Percentiles rank a stretch among this genome's conserved stretches.
Evolutionary conservation across 768 basidiomycete species (phyloP).

Genomic region (Kwoniella sp.): DNA sequence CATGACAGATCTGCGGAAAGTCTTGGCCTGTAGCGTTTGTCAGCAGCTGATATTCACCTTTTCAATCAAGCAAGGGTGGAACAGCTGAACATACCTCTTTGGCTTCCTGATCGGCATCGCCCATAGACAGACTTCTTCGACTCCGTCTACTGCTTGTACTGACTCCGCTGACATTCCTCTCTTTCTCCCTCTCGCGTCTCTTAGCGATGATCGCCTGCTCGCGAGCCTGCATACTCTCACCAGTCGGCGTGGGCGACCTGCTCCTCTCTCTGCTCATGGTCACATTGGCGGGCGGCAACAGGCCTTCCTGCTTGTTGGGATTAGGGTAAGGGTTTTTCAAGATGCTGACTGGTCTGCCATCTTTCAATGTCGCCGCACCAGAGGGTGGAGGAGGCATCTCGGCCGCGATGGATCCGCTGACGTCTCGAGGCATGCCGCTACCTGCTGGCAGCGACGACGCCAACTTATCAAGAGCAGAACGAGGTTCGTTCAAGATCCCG

Average conservation of each 20-base stretch:
- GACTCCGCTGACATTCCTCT: conserved; percentile 20
- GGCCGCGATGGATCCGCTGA: conserved; percentile 25
- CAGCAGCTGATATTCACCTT: too few relatives aligned
- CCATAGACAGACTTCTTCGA: conserved; percentile 48
- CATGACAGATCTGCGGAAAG: conserved; percentile 22
- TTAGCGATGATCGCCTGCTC: conserved; percentile 40
- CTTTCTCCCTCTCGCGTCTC: conserved; percentile 30
- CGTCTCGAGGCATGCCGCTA: conserved; percentile 8
- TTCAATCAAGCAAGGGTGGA: too few relatives aligned
- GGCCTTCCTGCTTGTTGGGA: conserved; percentile 18
- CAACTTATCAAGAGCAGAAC: conserved; percentile 47
- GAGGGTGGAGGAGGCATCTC: conserved; percentile 25
- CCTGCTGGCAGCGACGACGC: conserved; percentile 13
- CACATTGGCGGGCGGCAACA: conserved; percentile 9
- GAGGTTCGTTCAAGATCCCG: conserved; percentile 43
- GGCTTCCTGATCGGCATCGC: conserved; percentile 42
- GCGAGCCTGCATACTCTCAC: conserved; percentile 36
- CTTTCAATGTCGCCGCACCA: neutral
- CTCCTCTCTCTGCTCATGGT: neutral
- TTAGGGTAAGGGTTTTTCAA: conserved; percentile 29
- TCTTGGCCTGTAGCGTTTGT: conserved; percentile 17
- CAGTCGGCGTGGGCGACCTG: conserved; percentile 17
- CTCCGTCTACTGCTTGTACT: conserved; percentile 27
- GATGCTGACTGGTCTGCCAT: conserved; percentile 32
- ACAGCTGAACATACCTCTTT: conserved; percentile 27